phyloP scores from a whole-genome alignment of 345 rosid genomes.

The Pugionium cornutum region DNA sequence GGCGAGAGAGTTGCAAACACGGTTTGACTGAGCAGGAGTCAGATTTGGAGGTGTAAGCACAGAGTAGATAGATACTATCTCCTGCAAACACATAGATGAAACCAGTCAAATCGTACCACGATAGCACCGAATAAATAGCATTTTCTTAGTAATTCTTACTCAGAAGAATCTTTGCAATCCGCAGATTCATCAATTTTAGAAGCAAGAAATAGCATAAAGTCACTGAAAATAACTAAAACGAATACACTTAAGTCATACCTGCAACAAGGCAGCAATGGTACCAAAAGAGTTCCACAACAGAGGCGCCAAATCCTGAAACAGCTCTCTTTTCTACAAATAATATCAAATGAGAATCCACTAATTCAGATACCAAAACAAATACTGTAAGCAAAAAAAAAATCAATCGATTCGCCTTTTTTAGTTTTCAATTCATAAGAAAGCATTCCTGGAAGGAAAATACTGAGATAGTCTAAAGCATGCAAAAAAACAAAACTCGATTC shows the following conservation, averaged over 20 bases:
- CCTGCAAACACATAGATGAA: constrained; percentile 50
- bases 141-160: not conserved
- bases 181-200: not conserved
- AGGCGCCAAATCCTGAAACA: constrained; percentile 97
- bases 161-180: constrained; percentile 1
- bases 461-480: not conserved
- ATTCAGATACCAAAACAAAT: not conserved
- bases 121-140: not conserved
- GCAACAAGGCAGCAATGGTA: constrained; percentile 44
- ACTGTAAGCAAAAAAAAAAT: not conserved
- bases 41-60: constrained; percentile 91
- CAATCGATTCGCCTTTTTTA: not conserved
- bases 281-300: constrained; percentile 61
- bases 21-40: constrained; percentile 86
- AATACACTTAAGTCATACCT: constrained; percentile 30
- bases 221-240: not conserved
- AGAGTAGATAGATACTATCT: constrained; percentile 93
- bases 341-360: constrained; percentile 25
- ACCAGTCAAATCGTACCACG: constrained; percentile 1
- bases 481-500: not conserved
- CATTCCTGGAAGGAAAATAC: not conserved
- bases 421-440: not conserved
- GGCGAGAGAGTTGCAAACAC: constrained; percentile 98
- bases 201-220: not conserved
- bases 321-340: constrained; percentile 70